These are phyloP conservation scores for Chrysanthemum makinoi DNA, from an alignment of 129 eudicot genomes.

Conservation along the genomic window DNA sequence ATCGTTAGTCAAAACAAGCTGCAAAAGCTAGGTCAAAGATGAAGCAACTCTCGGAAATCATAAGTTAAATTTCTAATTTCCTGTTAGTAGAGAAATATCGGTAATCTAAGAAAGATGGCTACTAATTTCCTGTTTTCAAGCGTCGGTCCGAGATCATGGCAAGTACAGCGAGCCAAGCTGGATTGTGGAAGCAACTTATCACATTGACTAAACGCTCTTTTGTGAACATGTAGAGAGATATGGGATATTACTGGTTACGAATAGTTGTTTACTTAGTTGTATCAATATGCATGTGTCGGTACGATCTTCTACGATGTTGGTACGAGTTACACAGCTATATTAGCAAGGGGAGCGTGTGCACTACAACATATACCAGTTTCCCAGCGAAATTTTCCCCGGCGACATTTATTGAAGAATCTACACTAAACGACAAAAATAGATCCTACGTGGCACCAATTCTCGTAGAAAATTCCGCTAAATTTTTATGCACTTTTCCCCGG, in stretches of 20 bases:
- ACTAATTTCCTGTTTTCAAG: slow-evolving; percentile 36
- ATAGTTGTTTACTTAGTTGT: slow-evolving; percentile 53
- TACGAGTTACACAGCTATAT: slow-evolving; percentile 60
- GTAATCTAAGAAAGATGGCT: too few species aligned
- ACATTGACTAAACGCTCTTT: slow-evolving; percentile 68
- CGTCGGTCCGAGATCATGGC: slow-evolving; percentile 38
- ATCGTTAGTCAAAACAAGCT: slow-evolving; percentile 45
- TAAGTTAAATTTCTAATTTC: slow-evolving; percentile 26
- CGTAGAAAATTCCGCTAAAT: too few species aligned
- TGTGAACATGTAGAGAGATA: slow-evolving; percentile 75
- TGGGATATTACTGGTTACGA: slow-evolving; percentile 81
- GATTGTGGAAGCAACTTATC: slow-evolving; percentile 79
- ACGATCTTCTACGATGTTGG: slow-evolving; percentile 78
- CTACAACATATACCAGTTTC: too few species aligned
- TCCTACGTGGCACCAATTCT: too few species aligned
- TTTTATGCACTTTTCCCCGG: too few species aligned
- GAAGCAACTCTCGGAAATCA: slow-evolving; percentile 39
- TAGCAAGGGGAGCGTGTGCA: slow-evolving; percentile 87
- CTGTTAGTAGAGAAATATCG: too few species aligned
- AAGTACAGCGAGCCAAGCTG: slow-evolving; percentile 58
- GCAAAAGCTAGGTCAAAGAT: slow-evolving; percentile 41
- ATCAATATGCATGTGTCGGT: slow-evolving; percentile 70
- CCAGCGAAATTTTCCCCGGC: too few species aligned
- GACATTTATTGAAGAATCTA: too few species aligned
- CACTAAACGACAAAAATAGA: too few species aligned